Evolutionary conservation across 371 early-diverging fungal genomes (phyloP), one percentile per base, ranked within the genome.

Genomic region (Mortierella sp.): DNA sequence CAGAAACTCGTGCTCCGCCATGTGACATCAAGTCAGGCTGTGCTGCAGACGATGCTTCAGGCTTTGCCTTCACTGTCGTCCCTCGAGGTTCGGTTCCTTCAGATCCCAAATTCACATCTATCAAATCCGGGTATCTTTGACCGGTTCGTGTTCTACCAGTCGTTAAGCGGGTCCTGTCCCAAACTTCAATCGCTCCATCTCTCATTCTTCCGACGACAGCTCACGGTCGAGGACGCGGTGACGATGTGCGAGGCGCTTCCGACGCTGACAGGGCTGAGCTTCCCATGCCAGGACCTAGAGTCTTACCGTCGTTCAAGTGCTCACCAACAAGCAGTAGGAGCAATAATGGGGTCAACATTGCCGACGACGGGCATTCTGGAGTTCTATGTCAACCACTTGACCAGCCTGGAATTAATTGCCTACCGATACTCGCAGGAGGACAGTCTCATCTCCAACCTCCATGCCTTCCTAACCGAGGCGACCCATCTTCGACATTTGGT

Each of bases 401-500:
- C 72, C 8, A 22, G 31, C 4, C 52, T 71, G n/a, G 72, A 65
- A 22, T 41, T 71, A 1, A 2, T 64, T 26, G 48, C 52, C 2
- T 50, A 64, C 41, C 48, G 50, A 2, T 40, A 2, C 8, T 2
- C 1, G 2, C 64, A 65, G 24, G 39, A n/a, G 6, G 47, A 44
- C n/a, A 47, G 41, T n/a, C 52, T 71, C 31, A 8, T 64, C 11
- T n/a, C 43, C 10, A 19, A 43, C 16, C 1, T 71, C 19, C 72
- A 71, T 14, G 19, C 48, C 6, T 71, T 71, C 40, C 13, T 71
- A 47, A 64, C 64, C 34, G 45, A 64, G 16, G 63, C 71, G 26
- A 22, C 13, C 2, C 64, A 64, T 37, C 37, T 71, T n/a, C 63
- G 19, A 40, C 72, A 72, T 31, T 72, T 72, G 72, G 7, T 72